Evolutionary conservation across 139 green algal species (phyloP).

Genomic region (Parachlorella kessleri): DNA sequence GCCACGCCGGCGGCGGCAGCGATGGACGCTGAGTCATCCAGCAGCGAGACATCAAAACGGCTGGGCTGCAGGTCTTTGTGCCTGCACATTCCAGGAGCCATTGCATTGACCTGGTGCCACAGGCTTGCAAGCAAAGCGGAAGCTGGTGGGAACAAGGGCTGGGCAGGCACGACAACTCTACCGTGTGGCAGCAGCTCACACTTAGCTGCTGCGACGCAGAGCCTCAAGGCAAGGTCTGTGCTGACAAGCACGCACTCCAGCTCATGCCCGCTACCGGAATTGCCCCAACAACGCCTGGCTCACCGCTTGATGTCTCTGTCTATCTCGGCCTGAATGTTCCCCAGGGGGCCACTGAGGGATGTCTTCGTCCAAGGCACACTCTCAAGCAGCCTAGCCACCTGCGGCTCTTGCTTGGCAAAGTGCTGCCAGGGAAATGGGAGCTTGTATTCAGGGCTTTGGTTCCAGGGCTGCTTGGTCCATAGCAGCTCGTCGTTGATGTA

Average conservation of each 20-base stretch:
- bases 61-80: not conserved
- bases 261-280: too few relatives aligned
- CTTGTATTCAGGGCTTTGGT: constrained; percentile 23
- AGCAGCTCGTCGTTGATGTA: constrained; percentile 29
- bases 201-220: too few relatives aligned
- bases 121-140: too few relatives aligned
- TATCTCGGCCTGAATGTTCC: not conserved
- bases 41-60: constrained; percentile 8
- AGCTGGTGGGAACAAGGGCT: too few relatives aligned
- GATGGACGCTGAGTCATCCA: constrained; percentile 2
- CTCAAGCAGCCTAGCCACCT: not conserved
- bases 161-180: too few relatives aligned
- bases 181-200: too few relatives aligned
- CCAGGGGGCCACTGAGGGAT: not conserved
- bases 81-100: too few relatives aligned
- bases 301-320: not conserved
- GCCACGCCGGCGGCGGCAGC: constrained; percentile 10
- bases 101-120: too few relatives aligned
- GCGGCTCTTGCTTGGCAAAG: not conserved
- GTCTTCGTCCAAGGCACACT: not conserved
- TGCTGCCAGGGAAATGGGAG: constrained; percentile 16
- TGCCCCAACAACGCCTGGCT: too few relatives aligned
- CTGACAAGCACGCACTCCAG: too few relatives aligned
- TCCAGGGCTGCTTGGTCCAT: constrained; percentile 29
- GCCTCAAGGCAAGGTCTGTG: too few relatives aligned